phyloP scores from a whole-genome alignment of 768 basidiomycete species.

The Pisolithus marmoratus region DNA sequence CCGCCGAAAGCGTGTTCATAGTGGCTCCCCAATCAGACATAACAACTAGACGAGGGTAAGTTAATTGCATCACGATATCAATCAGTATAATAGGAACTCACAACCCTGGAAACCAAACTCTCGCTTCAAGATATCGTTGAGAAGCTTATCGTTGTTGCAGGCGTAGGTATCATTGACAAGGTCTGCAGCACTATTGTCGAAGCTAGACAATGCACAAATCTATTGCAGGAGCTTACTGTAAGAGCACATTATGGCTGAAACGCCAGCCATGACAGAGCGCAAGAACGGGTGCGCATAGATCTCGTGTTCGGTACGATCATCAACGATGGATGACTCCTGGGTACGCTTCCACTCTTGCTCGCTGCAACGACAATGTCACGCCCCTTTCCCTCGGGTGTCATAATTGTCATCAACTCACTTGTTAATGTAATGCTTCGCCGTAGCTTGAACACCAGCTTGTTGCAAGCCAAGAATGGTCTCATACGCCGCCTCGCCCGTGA shows the following conservation, averaged over 20 bases:
- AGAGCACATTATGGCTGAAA: conserved; percentile 63
- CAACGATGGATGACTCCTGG: conserved; percentile 32
- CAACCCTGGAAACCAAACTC: conserved; percentile 67
- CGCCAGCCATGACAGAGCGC: conserved; percentile 58
- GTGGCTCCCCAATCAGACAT: conserved; percentile 69
- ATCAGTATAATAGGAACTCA: conserved; percentile 15
- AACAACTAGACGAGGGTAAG: conserved; percentile 28
- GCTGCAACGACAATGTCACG: conserved; percentile 10
- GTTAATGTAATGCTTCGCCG: conserved; percentile 78
- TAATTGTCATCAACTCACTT: conserved; percentile 39
- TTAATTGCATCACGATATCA: not conserved
- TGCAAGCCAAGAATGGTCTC: conserved; percentile 86
- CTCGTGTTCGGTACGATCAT: conserved; percentile 46
- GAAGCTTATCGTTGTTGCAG: conserved; percentile 54
- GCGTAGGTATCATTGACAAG: conserved; percentile 56
- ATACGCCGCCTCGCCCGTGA: conserved; percentile 68
- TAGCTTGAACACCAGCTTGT: conserved; percentile 75
- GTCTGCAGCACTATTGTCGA: conserved; percentile 26
- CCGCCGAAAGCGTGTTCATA: conserved; percentile 39
- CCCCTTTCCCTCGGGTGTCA: too few relatives aligned
- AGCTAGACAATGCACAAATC: not conserved
- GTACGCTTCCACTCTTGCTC: conserved; percentile 34
- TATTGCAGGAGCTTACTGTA: conserved; percentile 36
- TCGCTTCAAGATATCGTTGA: conserved; percentile 59
- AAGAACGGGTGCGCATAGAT: conserved; percentile 53